Evolutionary conservation across 192 early-diverging fungal species (phyloP).

Genomic region (Allomyces macrogynus): DNA sequence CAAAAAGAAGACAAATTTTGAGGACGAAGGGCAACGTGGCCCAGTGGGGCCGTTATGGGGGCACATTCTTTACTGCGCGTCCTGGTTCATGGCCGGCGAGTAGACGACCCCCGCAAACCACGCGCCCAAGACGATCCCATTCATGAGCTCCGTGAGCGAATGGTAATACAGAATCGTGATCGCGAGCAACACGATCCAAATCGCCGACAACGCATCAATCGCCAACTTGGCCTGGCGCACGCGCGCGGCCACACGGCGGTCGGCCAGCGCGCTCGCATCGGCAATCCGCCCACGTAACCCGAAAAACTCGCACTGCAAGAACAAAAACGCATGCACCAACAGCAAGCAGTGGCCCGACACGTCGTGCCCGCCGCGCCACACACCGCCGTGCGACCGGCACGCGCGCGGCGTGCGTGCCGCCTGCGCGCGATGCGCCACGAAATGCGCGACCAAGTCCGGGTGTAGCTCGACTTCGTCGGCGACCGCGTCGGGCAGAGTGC

Average conservation of each 20-base stretch:
- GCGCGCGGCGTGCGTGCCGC: slow-evolving; percentile 8
- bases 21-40: no score
- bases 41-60: no score
- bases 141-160: neutral
- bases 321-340: slow-evolving; percentile 50
- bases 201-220: neutral
- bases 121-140: neutral
- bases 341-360: slow-evolving; percentile 74
- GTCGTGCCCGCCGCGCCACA: slow-evolving; percentile 64
- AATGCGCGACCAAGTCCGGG: neutral
- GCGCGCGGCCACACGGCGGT: neutral
- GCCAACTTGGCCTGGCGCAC: neutral
- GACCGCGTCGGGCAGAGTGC: slow-evolving; percentile 17
- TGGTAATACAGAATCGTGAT: neutral
- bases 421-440: neutral
- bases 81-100: neutral
- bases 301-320: slow-evolving; percentile 18
- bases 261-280: neutral
- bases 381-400: slow-evolving; percentile 34
- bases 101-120: neutral
- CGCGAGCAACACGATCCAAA: neutral
- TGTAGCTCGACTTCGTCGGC: neutral
- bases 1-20: no score
- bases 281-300: neutral
- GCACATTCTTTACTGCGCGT: no score